phyloP scores from a whole-genome alignment of 2,329 filamentous ascomycete genomes.

The Thelonectria discophora region DNA sequence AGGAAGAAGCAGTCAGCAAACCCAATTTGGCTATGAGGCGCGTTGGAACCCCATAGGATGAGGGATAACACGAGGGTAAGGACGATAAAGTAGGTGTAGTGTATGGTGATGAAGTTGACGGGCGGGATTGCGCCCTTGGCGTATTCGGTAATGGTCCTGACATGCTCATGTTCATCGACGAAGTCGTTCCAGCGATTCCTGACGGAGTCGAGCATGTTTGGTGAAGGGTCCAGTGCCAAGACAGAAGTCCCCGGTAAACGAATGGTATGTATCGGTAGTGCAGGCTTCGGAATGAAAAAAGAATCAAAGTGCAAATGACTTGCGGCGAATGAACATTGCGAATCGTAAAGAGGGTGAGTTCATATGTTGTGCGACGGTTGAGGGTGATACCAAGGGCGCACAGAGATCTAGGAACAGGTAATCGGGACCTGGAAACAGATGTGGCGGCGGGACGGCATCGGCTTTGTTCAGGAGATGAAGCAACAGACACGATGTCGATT shows the following conservation, averaged over 20 bases:
- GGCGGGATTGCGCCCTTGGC: constrained; percentile 46
- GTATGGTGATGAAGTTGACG: constrained; percentile 70
- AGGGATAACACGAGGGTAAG: constrained; percentile 64
- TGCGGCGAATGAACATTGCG: neutral
- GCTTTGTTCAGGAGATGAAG: neutral
- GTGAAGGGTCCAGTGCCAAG: constrained; percentile 12
- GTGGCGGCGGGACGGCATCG: neutral
- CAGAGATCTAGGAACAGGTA: neutral
- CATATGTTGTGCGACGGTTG: neutral
- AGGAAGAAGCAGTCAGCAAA: constrained; percentile 75
- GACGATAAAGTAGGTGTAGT: constrained; percentile 72
- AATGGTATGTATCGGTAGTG: neutral
- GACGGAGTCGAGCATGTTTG: constrained; percentile 33
- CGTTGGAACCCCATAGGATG: constrained; percentile 69
- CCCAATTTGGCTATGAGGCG: constrained; percentile 58
- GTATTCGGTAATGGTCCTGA: constrained; percentile 18
- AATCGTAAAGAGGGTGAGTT: neutral
- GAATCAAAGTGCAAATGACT: neutral
- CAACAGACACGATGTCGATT: neutral
- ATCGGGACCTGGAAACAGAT: neutral
- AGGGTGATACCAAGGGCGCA: neutral
- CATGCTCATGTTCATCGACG: constrained; percentile 32
- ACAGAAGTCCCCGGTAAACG: constrained; percentile 13
- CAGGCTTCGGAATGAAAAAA: constrained; percentile 3
- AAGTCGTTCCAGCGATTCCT: constrained; percentile 36